These are phyloP conservation scores for Bryoglossum gracile DNA, from an alignment of 495 filamentous ascomycete species.

Conservation along the genomic window DNA sequence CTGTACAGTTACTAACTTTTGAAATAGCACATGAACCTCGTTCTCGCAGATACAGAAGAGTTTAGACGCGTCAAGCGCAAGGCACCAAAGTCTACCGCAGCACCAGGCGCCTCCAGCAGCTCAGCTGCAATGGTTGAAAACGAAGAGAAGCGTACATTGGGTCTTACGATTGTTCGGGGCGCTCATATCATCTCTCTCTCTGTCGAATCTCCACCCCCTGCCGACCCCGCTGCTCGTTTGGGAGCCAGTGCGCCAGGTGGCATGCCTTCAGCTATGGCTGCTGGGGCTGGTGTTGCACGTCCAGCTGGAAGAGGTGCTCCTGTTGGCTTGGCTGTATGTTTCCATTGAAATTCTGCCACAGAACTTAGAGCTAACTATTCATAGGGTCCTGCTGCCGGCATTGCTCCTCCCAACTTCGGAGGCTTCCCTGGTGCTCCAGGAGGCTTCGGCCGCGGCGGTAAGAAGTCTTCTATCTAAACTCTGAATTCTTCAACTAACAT, in stretches of 20 bases:
- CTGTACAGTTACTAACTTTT: constrained; percentile 5
- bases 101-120: constrained; percentile 52
- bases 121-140: constrained; percentile 63
- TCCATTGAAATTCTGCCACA: constrained; percentile 19
- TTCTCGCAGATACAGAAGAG: constrained; percentile 97
- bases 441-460: constrained; percentile 74
- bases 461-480: constrained; percentile 36
- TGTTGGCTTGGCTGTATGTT: constrained; percentile 60
- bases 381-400: constrained; percentile 79
- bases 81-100: constrained; percentile 59
- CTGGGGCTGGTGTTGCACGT: constrained; percentile 85
- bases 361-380: constrained; percentile 27
- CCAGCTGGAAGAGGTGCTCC: constrained; percentile 90
- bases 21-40: constrained; percentile 95
- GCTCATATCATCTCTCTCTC: constrained; percentile 89
- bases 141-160: constrained; percentile 94
- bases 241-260: constrained; percentile 68
- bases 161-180: constrained; percentile 90
- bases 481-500: constrained; percentile 5
- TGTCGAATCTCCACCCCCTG: constrained; percentile 93
- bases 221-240: constrained; percentile 84
- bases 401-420: constrained; percentile 48
- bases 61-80: constrained; percentile 93
- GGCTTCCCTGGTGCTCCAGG: constrained; percentile 43
- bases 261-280: constrained; percentile 55